Conservation (phyloP, 495 filamentous ascomycete genomes). For the Pseudevernia furfuracea region DNA sequence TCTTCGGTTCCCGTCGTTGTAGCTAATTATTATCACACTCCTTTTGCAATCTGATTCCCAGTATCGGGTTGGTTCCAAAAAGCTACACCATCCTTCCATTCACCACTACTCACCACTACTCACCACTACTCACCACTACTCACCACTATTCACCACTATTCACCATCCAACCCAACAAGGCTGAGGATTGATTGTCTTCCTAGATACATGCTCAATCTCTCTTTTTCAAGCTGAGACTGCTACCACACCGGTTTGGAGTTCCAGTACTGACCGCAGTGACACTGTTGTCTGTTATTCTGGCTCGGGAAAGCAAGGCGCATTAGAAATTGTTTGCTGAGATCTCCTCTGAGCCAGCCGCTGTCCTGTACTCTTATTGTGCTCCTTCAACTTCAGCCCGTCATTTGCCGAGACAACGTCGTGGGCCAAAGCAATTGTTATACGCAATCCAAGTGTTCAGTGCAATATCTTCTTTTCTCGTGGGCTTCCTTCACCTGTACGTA, state of each 20-base stretch:
- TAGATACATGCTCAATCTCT: neutral
- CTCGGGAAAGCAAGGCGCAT: constrained; percentile 9
- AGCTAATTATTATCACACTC: neutral
- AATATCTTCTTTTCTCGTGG: constrained; percentile 21
- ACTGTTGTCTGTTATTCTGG: constrained; percentile 7
- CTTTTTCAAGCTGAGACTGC: constrained; percentile 8
- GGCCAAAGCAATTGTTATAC: constrained; percentile 23
- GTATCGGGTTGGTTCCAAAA: neutral
- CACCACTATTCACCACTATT: too few relatives aligned
- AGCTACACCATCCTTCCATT: neutral
- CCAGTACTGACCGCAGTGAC: constrained; percentile 7
- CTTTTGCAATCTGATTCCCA: neutral
- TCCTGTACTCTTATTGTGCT: constrained; percentile 16
- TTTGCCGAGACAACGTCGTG: constrained; percentile 36
- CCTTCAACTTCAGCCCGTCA: constrained; percentile 20
- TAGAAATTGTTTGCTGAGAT: constrained; percentile 10
- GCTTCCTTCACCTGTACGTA: constrained; percentile 40
- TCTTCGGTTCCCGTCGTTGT: neutral
- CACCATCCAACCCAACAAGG: neutral
- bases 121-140: too few relatives aligned
- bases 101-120: too few relatives aligned
- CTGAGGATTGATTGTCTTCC: neutral
- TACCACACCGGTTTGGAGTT: neutral
- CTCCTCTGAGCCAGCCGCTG: constrained; percentile 8
- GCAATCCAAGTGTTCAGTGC: constrained; percentile 19